Base-by-base conservation (phyloP, 129 eudicot genomes). In the Pseudognaphalium luteoalbum region DNA sequence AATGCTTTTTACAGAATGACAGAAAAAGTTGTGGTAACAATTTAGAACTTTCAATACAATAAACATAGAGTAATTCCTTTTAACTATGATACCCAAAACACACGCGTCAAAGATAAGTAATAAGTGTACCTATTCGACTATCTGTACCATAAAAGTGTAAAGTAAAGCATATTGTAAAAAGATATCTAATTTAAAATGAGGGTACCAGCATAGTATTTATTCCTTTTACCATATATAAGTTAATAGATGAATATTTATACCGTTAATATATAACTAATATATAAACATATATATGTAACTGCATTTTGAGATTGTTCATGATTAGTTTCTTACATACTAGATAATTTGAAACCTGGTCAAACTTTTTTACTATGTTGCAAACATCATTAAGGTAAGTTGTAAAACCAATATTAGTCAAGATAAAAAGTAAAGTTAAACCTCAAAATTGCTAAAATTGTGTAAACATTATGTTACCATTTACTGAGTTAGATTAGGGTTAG, bases 71-170 rank as follows among this genome's bases (percentile, higher is more conserved):
- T 62, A 20, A 20, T 2, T 14, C 37, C 25, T 58, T 74, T 19
- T 74, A 61, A 61, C 11, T 42, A 30, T 44, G 42, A 74, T 41
- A 74, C 60, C 22, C 9, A 25, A 41, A 74, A 41, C n/a, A 63
- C 59, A 74, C 29, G 61, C 28, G 68, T 57, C 70, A 39, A 61
- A 74, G 59, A 60, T 22, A 60, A 25, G 16, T 74, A 74, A 60
- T 73, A 73, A 20, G 21, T 51, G 37, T 44, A 28, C 56, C 19
- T 57, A 50, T 22, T n/a, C 16, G 10, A 15, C 22, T 30, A 61
- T 25, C 7, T 72, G 33, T 20, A 72, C 30, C 34, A 73, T 73
- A 58, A 25, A 25, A 25, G 28, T 25, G 28, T 25, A 25, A 73
- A 58, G 68, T 59, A 59, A 70, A 68, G 73, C 22, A 73, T 34